A percentile compares a stretch with the other conserved stretches of the same genome.
These are phyloP conservation scores for Cercophora newfieldiana DNA, from an alignment of 495 filamentous ascomycete species.

Conservation along the genomic window DNA sequence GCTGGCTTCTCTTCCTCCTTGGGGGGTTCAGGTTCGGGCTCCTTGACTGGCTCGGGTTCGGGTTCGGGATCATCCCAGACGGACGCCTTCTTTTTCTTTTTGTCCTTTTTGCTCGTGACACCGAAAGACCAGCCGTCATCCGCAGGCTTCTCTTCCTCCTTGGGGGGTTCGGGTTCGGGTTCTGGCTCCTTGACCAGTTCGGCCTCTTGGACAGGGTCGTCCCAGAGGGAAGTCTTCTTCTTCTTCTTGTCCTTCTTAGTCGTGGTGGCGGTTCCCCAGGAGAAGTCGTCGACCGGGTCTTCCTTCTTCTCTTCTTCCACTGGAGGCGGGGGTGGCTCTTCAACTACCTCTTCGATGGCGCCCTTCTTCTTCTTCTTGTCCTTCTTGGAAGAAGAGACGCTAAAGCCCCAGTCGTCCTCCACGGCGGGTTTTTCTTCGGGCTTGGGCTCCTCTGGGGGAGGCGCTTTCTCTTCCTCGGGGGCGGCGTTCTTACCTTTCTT, in stretches of 20 bases:
- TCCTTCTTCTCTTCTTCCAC: conserved; percentile 13
- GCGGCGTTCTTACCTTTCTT: conserved; percentile 31
- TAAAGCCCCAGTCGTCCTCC: conserved; percentile 23
- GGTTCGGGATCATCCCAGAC: conserved; percentile 14
- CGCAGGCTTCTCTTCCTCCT: conserved; percentile 3
- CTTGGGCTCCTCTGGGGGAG: conserved; percentile 29
- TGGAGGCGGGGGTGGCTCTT: not conserved
- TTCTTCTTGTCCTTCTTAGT: conserved; percentile 33
- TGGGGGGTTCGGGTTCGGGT: conserved; percentile 22
- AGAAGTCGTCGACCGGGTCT: conserved; percentile 22
- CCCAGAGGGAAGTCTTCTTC: conserved; percentile 29
- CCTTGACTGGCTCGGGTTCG: not conserved
- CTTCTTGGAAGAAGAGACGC: conserved; percentile 18
- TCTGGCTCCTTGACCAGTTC: conserved; percentile 16
- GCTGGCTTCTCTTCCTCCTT: conserved; percentile 4
- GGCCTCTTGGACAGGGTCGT: conserved; percentile 7
- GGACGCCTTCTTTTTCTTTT: conserved; percentile 33
- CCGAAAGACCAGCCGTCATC: not conserved
- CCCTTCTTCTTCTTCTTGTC: conserved; percentile 29
- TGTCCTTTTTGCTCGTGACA: not conserved
- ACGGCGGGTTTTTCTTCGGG: conserved; percentile 23
- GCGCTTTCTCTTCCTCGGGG: conserved; percentile 14
- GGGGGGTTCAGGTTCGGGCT: conserved; percentile 13
- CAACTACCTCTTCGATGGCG: not conserved
- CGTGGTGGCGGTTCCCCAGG: conserved; percentile 11